Conservation (phyloP, 768 basidiomycete species). For the Baorangia bicolor region DNA sequence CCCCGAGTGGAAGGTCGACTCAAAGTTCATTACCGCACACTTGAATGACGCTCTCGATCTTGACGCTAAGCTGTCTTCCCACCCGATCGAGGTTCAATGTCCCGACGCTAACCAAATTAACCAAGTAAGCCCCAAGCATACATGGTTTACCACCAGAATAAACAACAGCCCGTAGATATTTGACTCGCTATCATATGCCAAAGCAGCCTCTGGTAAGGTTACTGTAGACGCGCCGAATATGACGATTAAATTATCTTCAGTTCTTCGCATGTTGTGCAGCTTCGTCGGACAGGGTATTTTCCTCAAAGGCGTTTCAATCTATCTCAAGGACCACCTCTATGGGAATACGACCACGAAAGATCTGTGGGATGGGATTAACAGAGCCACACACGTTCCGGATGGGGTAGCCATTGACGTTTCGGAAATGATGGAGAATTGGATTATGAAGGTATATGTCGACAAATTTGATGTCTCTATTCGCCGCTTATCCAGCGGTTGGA, state of each 20-base stretch:
- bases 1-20: conserved; percentile 85
- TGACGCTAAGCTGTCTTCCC: conserved; percentile 84
- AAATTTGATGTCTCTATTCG: neutral
- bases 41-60: conserved; percentile 74
- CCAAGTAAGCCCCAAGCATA: conserved; percentile 42
- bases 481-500: neutral
- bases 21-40: conserved; percentile 77
- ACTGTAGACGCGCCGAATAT: neutral
- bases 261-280: conserved; percentile 91
- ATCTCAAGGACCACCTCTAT: conserved; percentile 86
- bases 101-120: conserved; percentile 84
- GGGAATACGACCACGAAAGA: conserved; percentile 83
- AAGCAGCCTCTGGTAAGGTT: conserved; percentile 67
- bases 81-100: conserved; percentile 91
- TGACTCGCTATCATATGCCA: conserved; percentile 84
- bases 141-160: neutral
- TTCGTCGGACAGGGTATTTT: conserved; percentile 89
- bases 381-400: conserved; percentile 53
- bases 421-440: conserved; percentile 89
- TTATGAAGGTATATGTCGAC: conserved; percentile 55
- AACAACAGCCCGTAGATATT: conserved; percentile 61
- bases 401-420: conserved; percentile 56
- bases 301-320: conserved; percentile 84
- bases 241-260: conserved; percentile 34
- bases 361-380: conserved; percentile 82